Base-by-base conservation (phyloP, 163 green algal genomes). In the Chloromonas sp. region DNA sequence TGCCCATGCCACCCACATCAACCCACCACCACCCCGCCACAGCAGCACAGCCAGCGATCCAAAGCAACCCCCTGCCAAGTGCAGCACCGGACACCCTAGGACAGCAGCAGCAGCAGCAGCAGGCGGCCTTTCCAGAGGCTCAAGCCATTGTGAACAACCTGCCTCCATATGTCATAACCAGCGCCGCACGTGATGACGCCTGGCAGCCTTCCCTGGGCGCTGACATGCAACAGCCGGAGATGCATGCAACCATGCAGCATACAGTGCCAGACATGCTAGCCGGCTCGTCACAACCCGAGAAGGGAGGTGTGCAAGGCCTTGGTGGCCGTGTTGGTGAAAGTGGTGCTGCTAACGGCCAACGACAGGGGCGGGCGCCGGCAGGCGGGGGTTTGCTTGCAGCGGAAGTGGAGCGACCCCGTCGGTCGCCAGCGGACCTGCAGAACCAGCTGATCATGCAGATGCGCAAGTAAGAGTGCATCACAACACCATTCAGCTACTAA, bases 351-450 rank as follows among this genome's bases (percentile, higher is more conserved):
- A 82, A 58, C 78, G 78, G 78, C 13, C 3, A 13, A 3, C 2
- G 3, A 58, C 11, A 8, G 74, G 74, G 74, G 58, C 3, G 70
- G 70, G 36, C 36, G 36, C 36, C 36, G 36, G 36, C 36, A 36
- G 36, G 36, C 36, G 70, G 70, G 70, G 70, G 70, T 76, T n/a
- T 13, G 13, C 70, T 76, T 8, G 70, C 8, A n/a, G 70, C 36
- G 36, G 74, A 15, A 15, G 78, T 82, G n/a, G 57, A 77, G 14
- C 60, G n/a, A 70, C 81, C 81, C 1, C 62, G 81, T 1, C 2
- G 79, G 62, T 79, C 81, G 3, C 81, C 81, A 59, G 66, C 70
- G n/a, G 81, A 84, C 58, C 36, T 84, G 62, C 61, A 79, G 81
- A 60, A 78, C 2, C 61, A 84, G 81, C 66, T 79, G 61, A 8